Evolutionary conservation across 495 filamentous ascomycete species (phyloP), one percentile per base, ranked within the genome.

Genomic region (Neurospora sp.): DNA sequence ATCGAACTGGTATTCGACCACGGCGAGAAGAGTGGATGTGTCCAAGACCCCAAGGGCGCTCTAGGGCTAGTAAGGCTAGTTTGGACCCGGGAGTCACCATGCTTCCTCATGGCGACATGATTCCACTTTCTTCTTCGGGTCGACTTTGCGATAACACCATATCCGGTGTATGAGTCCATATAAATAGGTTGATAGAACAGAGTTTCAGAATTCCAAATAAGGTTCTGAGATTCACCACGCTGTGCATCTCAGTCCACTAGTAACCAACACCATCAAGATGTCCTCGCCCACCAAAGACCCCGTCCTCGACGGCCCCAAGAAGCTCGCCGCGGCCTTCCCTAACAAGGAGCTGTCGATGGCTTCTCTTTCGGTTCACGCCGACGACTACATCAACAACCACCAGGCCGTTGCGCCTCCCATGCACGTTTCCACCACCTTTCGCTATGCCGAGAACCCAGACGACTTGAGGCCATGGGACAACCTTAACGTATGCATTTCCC

Each of bases 341-440:
- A 69, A 72, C 42, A 73, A 71, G 76, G 46, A 77, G 69, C 82
- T 88, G 73, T 86, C 86, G 3, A 79, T 89, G 62, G 83, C 92
- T 35, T 96, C 94, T 35, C 88, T 88, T 69, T 89, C 91, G n/a
- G 85, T 98, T 74, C 95, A 98, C 83, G 93, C 91, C 70, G 94
- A 97, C 76, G 93, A 97, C 83, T 84, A 82, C 75, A 85, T 95
- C 72, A 92, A 92, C 83, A 81, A 84, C 66, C 88, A 88, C 76
- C 84, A 87, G 54, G 93, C 94, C 78, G 92, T 98, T 54, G 92
- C 94, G 41, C 94, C 94, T 71, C 87, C 94, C 1, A 85, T 98
- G 76, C 94, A 97, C 80, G 86, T 95, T 76, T 91, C 93, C 62
- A 96, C 94, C 16, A 97, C 92, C 18, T 97, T 92, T 82, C 90